Base-by-base conservation (phyloP, 495 filamentous ascomycete genomes). In the Neurospora discreta region DNA sequence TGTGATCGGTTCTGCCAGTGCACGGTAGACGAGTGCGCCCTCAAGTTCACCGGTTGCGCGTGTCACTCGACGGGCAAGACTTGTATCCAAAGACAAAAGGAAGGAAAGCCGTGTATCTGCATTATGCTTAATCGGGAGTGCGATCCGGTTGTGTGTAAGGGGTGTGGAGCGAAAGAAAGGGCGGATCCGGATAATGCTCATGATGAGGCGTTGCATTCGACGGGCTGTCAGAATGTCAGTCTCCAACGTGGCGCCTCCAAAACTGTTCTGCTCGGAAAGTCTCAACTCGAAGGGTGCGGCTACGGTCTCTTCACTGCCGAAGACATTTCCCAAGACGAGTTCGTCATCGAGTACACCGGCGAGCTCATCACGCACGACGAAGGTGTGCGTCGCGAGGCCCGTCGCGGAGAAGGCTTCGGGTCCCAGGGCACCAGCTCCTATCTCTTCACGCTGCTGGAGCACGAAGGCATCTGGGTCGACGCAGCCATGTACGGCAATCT, bases 1-100 rank as follows among this genome's bases (percentile, higher is more conserved):
- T 93, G 91, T 74, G 91, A 93, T 75, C 88, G 88, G 69, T 86
- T 85, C 69, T 93, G 91, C 73, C 80, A 79, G 5, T 93, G 91
- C 76, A 85, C 83, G 6, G 78, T 84, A 3, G 81, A 85, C 4
- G 80, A 83, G 39, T 93, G 91, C 73, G 82, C 82, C 18, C 81
- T 89, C 36, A 88, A 88, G 70, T 92, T 89, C 77, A 88, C 84
- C 5, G 91, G 91, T 30, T 93, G 91, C 76, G 80, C 81, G 3
- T 93, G 91, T 76, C 82, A 84, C 52, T 82, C 82, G 2, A 77
- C 78, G 1, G 82, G 83, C 30, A 86, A 84, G 77, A 82, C 84
- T 1, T 91, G 89, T 73, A 72, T 81, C 69, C 70, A 81, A 72
- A 78, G 80, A 58, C 82, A 85, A 60, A 85, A 82, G 69, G 84